Conservation (phyloP, 2,329 filamentous ascomycete species). For the Curvularia spicifera region DNA sequence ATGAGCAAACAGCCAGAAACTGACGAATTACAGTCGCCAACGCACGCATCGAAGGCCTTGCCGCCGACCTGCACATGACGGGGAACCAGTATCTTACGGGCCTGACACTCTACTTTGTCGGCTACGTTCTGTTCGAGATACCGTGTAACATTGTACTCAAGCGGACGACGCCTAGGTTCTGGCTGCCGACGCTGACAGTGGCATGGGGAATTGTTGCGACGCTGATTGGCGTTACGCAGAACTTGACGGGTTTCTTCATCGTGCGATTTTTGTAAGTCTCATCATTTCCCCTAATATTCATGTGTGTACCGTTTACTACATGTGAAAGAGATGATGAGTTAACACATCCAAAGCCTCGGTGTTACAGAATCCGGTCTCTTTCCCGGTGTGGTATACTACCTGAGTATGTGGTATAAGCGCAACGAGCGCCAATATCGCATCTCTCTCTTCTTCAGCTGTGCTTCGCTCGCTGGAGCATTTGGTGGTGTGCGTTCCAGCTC, state of each 20-base stretch:
- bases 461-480: constrained; percentile 65
- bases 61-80: constrained; percentile 42
- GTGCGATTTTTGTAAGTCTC: constrained; percentile 55
- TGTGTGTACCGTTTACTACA: neutral
- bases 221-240: constrained; percentile 58
- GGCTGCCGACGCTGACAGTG: constrained; percentile 57
- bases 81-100: constrained; percentile 66
- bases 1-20: neutral
- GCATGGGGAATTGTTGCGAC: constrained; percentile 59
- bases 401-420: constrained; percentile 69
- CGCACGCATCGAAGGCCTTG: constrained; percentile 51
- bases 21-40: constrained; percentile 50
- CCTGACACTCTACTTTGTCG: constrained; percentile 69
- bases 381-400: constrained; percentile 58
- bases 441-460: constrained; percentile 65
- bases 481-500: constrained; percentile 55
- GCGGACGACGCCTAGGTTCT: constrained; percentile 60
- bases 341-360: constrained; percentile 33
- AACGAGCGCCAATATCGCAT: constrained; percentile 65
- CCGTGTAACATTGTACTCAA: constrained; percentile 68
- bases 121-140: constrained; percentile 59
- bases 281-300: neutral
- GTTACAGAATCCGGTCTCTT: constrained; percentile 49
- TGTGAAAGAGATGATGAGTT: neutral
- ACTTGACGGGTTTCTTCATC: constrained; percentile 55